Percentiles rank a stretch among this genome's conserved stretches.
Conservation (phyloP, 169 alveolate species). For the Babesia bigemina region DNA sequence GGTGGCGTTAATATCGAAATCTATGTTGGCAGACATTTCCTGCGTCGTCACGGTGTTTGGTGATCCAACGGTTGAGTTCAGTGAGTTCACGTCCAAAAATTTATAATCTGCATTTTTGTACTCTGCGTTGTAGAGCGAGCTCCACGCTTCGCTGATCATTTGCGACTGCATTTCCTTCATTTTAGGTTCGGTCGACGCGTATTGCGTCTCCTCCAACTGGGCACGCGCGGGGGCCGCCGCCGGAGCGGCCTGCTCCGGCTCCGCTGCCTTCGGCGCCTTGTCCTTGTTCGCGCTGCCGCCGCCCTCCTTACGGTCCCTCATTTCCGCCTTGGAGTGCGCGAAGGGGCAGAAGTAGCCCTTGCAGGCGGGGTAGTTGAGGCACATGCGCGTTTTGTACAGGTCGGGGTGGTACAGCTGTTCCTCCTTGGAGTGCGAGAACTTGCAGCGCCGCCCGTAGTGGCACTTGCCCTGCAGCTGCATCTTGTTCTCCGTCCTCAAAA, state of each 20-base stretch:
- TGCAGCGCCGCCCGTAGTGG: slow-evolving; percentile 85
- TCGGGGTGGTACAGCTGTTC: slow-evolving; percentile 90
- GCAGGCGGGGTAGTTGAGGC: slow-evolving; percentile 82
- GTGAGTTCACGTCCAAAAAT: slow-evolving; percentile 5
- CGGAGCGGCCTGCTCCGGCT: not conserved
- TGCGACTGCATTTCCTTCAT: slow-evolving; percentile 9
- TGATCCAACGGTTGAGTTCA: slow-evolving; percentile 22
- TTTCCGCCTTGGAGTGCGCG: slow-evolving; percentile 84
- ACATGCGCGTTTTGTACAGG: slow-evolving; percentile 84
- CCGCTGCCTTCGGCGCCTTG: not conserved
- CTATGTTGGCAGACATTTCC: not conserved
- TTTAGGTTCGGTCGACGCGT: not conserved
- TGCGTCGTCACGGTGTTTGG: slow-evolving; percentile 10
- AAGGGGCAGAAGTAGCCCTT: slow-evolving; percentile 86
- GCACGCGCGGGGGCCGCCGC: not conserved
- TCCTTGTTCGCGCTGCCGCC: not conserved
- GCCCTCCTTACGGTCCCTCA: slow-evolving; percentile 40
- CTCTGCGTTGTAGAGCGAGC: not conserved
- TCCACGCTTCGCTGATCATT: not conserved
- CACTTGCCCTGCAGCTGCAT: slow-evolving; percentile 78
- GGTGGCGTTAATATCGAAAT: slow-evolving; percentile 3
- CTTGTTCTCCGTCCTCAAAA: slow-evolving; percentile 54
- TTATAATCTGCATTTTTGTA: not conserved
- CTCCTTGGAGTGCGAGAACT: slow-evolving; percentile 89
- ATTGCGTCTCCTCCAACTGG: not conserved